These are phyloP conservation scores for Ulota crispa DNA, from an alignment of 225 moss, liverwort and hornwort species.

Conservation along the genomic window DNA sequence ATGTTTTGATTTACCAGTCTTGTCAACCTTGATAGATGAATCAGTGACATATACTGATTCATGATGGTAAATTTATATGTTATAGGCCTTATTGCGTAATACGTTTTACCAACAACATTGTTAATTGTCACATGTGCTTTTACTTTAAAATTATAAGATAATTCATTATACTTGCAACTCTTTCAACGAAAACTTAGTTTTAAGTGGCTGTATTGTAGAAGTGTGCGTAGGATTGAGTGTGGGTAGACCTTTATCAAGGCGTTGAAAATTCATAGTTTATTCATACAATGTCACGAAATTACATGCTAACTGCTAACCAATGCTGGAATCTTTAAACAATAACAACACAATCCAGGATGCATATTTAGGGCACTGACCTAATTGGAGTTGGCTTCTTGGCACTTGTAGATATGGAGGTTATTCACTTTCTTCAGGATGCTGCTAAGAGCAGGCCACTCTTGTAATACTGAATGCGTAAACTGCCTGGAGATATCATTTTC, in stretches of 20 bases:
- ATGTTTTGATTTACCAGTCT: not conserved
- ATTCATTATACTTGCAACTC: not conserved
- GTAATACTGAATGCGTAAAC: not conserved
- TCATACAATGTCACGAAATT: not conserved
- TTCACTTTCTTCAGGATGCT: not conserved
- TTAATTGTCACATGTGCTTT: not conserved
- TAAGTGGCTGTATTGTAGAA: not conserved
- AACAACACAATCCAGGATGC: not conserved
- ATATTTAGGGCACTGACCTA: not conserved
- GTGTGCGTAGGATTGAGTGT: not conserved
- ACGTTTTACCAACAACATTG: not conserved
- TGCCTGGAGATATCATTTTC: not conserved
- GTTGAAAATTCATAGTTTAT: not conserved
- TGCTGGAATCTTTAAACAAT: not conserved
- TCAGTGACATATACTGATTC: not conserved
- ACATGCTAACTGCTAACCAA: not conserved
- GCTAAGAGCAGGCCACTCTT: not conserved
- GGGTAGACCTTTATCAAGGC: no score
- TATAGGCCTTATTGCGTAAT: not conserved
- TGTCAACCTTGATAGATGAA: not conserved
- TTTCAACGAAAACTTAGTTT: no score
- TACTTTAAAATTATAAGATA: not conserved
- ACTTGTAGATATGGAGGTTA: constrained; percentile 15
- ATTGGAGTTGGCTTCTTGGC: not conserved
- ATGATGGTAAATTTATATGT: not conserved